A percentile compares a stretch with the other conserved stretches of the same genome.
phyloP scores from a whole-genome alignment of 2,329 filamentous ascomycete genomes.

The Penicillium sp. region DNA sequence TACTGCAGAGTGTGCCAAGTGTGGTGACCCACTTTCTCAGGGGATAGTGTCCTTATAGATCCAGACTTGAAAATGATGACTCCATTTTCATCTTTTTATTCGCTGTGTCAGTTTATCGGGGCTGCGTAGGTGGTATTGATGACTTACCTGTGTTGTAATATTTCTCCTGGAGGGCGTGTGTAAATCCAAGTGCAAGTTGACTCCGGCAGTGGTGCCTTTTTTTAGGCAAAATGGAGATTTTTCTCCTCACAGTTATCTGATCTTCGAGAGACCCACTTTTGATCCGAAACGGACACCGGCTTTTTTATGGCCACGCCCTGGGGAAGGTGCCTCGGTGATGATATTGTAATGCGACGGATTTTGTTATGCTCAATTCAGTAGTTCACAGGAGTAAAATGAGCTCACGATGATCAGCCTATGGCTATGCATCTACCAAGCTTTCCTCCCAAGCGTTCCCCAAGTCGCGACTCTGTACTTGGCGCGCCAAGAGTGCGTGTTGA shows the following conservation, averaged over 20 bases:
- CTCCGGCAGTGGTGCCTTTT: not conserved
- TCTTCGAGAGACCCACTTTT: not conserved
- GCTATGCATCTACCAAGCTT: not conserved
- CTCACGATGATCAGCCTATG: not conserved
- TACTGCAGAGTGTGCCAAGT: not conserved
- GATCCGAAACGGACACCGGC: not conserved
- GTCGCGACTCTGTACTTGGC: not conserved
- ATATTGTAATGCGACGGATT: too few relatives aligned
- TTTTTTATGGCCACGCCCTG: not conserved
- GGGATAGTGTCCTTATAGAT: not conserved
- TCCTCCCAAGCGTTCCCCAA: not conserved
- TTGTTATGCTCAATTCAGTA: not conserved
- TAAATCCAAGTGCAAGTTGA: not conserved
- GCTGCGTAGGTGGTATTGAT: not conserved
- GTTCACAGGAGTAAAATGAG: not conserved
- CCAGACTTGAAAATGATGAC: not conserved
- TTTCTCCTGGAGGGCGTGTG: not conserved
- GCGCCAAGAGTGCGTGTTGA: constrained; percentile 10
- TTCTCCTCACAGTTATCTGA: not conserved
- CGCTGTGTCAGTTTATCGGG: not conserved
- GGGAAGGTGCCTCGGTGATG: too few relatives aligned
- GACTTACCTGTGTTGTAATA: not conserved
- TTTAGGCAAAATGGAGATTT: constrained; percentile 1
- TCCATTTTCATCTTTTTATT: not conserved
- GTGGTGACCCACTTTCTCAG: constrained; percentile 5